These are phyloP conservation scores for Aechmea fasciata DNA, from an alignment of 176 grass and related monocot species.

Conservation along the genomic window DNA sequence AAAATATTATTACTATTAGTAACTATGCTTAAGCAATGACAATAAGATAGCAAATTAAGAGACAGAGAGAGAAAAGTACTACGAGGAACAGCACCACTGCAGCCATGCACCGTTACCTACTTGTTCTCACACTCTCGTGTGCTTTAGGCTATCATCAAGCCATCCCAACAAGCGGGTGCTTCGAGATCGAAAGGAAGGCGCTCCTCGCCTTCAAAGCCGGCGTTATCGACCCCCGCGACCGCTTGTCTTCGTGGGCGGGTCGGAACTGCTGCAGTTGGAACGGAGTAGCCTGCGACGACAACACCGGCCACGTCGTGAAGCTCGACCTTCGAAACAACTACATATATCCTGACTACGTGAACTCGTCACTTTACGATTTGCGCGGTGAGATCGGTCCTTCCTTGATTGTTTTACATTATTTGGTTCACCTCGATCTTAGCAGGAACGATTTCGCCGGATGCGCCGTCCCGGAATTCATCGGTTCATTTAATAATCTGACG, in stretches of 20 bases:
- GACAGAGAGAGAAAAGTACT: too few relatives aligned
- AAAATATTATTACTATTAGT: too few relatives aligned
- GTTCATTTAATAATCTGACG: constrained; percentile 9
- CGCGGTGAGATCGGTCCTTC: constrained; percentile 14
- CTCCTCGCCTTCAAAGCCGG: neutral
- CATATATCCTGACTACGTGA: neutral
- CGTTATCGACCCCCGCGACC: neutral
- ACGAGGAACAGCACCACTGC: neutral
- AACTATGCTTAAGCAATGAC: too few relatives aligned
- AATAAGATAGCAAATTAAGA: too few relatives aligned
- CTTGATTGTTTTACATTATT: constrained; percentile 12
- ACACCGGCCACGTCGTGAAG: neutral
- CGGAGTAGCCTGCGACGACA: neutral
- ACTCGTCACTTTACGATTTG: neutral
- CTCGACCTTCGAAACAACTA: neutral
- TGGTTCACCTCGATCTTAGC: constrained; percentile 12
- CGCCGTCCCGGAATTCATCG: constrained; percentile 9
- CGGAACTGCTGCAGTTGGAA: neutral
- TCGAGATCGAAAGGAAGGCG: neutral
- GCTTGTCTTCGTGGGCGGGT: neutral
- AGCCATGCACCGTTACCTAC: neutral
- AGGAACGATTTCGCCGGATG: neutral
- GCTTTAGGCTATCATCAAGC: neutral
- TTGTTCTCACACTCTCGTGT: neutral
- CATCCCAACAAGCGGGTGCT: neutral